Base-by-base conservation (phyloP, 768 basidiomycete species). In the Suillus luteus region DNA sequence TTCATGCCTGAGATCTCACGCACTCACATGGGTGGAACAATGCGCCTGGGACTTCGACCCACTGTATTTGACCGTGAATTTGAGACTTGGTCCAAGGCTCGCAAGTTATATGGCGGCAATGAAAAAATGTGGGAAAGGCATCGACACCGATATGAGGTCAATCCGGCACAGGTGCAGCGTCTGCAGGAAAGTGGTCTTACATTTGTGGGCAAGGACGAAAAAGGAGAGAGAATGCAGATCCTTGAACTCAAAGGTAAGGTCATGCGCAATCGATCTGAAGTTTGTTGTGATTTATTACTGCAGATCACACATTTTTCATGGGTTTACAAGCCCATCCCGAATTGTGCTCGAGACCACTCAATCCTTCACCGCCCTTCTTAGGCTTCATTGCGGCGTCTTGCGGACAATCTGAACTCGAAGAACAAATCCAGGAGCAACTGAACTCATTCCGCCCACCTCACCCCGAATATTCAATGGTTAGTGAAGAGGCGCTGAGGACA, bases 1-100 rank as follows among this genome's bases (percentile, higher is more conserved):
- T 99, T 96, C 85, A 99, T 99, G 97, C 97, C 97, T 19, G 97
- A 99, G 75, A 93, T 99, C 69, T 97, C 95, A 12, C 91, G 90
- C 73, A 98, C 96, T 14, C 95, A 99, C 67, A 94, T 99, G 87
- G 97, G 97, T 59, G 97, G 97, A 24, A 99, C 96, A n/a, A 99
- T 99, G 97, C 90, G 97, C 14, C 85, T 98, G n/a, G 97, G 97
- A 27, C 82, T 99, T 48, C 88, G 96, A n/a, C 95, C 96, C 4
- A 99, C 96, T 2, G 85, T 98, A 55, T 98, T 99, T 75, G 86
- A 90, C 62, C 75, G 81, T 10, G 83, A 79, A 14, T 88, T 87
- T 1, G 89, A 90, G 70, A 70, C 74, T 19, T 93, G 90, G 89
- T 90, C 88, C 55, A 86, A 85, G 65, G 78, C 84, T 27, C 83